Evolutionary conservation across 441 rosid genomes (phyloP), one percentile per base, ranked within the genome.

Genomic region (Croton laevigatus): DNA sequence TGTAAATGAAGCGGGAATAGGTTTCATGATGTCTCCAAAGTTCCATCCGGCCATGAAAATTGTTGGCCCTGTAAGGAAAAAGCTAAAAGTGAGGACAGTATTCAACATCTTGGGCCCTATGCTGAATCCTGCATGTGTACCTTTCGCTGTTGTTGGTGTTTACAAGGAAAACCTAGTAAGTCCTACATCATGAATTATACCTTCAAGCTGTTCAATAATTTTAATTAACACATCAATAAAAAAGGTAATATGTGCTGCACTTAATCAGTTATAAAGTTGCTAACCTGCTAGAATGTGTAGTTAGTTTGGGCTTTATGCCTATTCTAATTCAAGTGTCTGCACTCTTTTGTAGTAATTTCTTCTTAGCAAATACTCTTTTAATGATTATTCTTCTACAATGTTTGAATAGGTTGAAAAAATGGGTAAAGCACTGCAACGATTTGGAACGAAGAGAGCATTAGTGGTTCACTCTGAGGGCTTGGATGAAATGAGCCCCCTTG

Each of bases 401-500:
- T 55, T 65, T 74, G 62, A 16, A 59, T 83, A 95, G 99, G 98
- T 93, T 71, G 69, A 76, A 57, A 91, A 93, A 85, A 93, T 95
- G 95, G 97, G 98, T 46, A 83, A 86, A 65, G 97, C 95, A n/a
- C 79, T 95, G 79, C 97, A 93, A 77, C 70, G 84, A 20, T 88
- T 89, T 83, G 99, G 99, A 73, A 76, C 85, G 97, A 88, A 83
- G 82, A 85, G 97, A 87, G 94, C 97, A 27, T 79, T 95, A 59
- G 97, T 95, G 73, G 98, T 91, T 73, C 99, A 93, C 79, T 95
- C 97, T 20, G 92, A 84, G 76, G 99, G 99, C 69, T 79, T 95
- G 65, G 99, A 93, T 75, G 99, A 95, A 85, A 95, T 95, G 82
- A 95, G 97, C 80, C 97, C 99, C 22, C 86, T 91, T 2, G 96